Conservation (phyloP, 2,329 filamentous ascomycete genomes). For the Colletotrichum sp. region DNA sequence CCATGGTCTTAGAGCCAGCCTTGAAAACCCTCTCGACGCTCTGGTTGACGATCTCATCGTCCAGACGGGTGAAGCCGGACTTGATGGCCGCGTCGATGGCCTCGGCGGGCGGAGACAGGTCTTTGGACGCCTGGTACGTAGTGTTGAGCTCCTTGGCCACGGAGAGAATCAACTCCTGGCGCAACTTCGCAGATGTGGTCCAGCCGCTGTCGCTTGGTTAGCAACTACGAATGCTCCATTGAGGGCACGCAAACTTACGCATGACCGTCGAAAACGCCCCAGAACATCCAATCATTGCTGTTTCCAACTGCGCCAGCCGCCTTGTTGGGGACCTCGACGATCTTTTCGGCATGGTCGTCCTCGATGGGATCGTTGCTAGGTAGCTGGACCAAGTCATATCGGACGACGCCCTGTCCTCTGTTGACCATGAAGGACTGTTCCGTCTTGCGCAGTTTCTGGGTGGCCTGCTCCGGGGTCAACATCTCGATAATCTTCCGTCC, state of each 20-base stretch:
- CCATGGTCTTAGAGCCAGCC: constrained; percentile 85
- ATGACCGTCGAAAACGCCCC: constrained; percentile 98
- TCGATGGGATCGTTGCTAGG: constrained; percentile 98
- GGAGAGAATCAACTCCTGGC: constrained; percentile 89
- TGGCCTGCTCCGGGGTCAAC: constrained; percentile 93
- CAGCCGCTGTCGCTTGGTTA: constrained; percentile 70
- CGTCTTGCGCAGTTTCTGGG: constrained; percentile 83
- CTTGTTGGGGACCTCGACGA: constrained; percentile 82
- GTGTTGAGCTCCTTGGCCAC: constrained; percentile 92
- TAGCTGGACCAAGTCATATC: constrained; percentile 94
- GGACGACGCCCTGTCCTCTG: constrained; percentile 86
- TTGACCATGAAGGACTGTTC: constrained; percentile 93
- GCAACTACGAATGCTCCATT: neutral
- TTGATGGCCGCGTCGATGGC: constrained; percentile 93
- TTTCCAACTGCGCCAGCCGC: constrained; percentile 47
- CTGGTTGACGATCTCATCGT: constrained; percentile 93
- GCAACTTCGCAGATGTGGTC: constrained; percentile 96
- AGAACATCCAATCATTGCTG: constrained; percentile 97
- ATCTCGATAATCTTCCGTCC: constrained; percentile 91
- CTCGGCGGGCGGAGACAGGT: constrained; percentile 73
- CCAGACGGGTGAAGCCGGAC: constrained; percentile 84
- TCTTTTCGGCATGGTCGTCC: constrained; percentile 98
- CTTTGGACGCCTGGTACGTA: constrained; percentile 79
- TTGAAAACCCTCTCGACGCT: constrained; percentile 92
- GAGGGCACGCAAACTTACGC: constrained; percentile 60